These are phyloP conservation scores for Hevea brasiliensis DNA, from an alignment of 345 rosid genomes.

Conservation along the genomic window DNA sequence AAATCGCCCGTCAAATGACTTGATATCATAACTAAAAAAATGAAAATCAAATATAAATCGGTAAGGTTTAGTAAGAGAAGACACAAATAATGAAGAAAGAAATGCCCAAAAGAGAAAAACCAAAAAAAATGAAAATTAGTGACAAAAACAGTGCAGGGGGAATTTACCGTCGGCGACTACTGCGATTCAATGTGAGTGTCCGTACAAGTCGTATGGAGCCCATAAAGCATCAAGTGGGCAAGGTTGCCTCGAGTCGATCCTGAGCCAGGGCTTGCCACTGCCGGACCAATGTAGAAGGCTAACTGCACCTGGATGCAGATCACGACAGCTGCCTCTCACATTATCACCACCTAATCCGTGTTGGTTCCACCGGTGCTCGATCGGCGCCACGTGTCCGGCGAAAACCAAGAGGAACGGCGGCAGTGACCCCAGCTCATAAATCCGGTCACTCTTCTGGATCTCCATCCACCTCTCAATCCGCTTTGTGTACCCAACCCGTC, in stretches of 20 bases:
- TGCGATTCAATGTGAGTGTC: constrained; percentile 28
- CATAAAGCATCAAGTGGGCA: constrained; percentile 87
- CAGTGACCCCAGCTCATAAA: constrained; percentile 88
- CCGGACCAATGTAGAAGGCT: constrained; percentile 99
- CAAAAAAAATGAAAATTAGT: not conserved
- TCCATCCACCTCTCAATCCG: constrained; percentile 97
- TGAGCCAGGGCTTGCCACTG: constrained; percentile 93
- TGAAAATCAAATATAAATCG: not conserved
- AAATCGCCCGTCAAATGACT: constrained; percentile 31
- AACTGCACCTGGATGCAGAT: constrained; percentile 86
- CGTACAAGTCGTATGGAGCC: constrained; percentile 85
- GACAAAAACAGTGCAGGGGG: constrained; percentile 13
- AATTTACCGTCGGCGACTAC: constrained; percentile 26
- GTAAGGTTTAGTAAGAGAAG: not conserved
- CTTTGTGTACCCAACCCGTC: constrained; percentile 64
- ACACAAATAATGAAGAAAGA: not conserved
- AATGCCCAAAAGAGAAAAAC: constrained; percentile 12
- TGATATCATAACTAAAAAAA: constrained; percentile 17
- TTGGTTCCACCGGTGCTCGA: constrained; percentile 96
- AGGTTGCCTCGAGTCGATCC: constrained; percentile 74
- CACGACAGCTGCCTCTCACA: constrained; percentile 86
- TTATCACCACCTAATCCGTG: constrained; percentile 96
- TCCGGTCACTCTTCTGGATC: constrained; percentile 79
- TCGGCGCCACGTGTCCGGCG: constrained; percentile 86
- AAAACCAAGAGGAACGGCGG: constrained; percentile 89